Percentiles rank a stretch among this genome's conserved stretches.
These are phyloP conservation scores for Myotisia sp. DNA, from an alignment of 2,329 filamentous ascomycete species.

Conservation along the genomic window DNA sequence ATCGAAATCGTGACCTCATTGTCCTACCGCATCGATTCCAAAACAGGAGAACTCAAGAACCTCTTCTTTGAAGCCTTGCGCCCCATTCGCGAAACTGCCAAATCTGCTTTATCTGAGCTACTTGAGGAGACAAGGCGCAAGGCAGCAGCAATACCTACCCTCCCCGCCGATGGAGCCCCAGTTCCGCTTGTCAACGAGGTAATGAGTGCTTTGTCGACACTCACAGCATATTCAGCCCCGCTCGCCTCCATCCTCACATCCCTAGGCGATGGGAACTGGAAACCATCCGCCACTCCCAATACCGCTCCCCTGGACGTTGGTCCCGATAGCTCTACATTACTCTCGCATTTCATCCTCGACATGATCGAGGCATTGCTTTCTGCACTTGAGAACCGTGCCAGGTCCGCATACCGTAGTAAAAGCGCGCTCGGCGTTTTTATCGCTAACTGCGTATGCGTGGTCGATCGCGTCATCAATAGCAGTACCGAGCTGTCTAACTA, in stretches of 20 bases:
- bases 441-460: constrained; percentile 70
- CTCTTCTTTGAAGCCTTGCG: constrained; percentile 73
- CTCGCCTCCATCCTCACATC: constrained; percentile 84
- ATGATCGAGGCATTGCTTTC: constrained; percentile 69
- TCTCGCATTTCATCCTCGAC: constrained; percentile 79
- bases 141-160: constrained; percentile 47
- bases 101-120: constrained; percentile 66
- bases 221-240: constrained; percentile 74
- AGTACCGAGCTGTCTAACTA: constrained; percentile 60
- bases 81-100: constrained; percentile 82
- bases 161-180: constrained; percentile 66
- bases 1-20: constrained; percentile 75
- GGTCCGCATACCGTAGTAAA: constrained; percentile 59
- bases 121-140: constrained; percentile 68
- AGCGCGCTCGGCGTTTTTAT: constrained; percentile 75
- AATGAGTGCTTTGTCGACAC: constrained; percentile 70
- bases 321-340: constrained; percentile 74
- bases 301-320: constrained; percentile 71
- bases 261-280: constrained; percentile 84
- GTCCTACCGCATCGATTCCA: constrained; percentile 63
- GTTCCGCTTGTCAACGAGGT: constrained; percentile 67
- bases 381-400: constrained; percentile 60
- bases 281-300: constrained; percentile 45
- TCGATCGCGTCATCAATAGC: constrained; percentile 69
- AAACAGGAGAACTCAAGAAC: constrained; percentile 72